Base-by-base conservation (phyloP, 1,139 yeast genomes). In the Pichia sp. region DNA sequence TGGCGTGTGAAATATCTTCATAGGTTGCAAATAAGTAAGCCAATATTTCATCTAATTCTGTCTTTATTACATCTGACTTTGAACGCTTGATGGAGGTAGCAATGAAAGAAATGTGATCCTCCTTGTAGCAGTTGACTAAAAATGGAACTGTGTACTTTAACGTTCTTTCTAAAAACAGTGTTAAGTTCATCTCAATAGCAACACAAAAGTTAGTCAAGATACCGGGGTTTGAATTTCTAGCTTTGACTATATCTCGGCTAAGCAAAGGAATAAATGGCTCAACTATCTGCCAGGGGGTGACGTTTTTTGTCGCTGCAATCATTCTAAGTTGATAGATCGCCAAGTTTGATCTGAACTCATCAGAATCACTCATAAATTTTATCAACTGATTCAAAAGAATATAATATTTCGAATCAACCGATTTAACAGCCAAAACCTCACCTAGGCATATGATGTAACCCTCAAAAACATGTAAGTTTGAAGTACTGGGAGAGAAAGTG, bases 211-310 rank as follows among this genome's bases (percentile, higher is more conserved):
- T 76, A 22, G 73, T 73, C 37, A 87, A 73, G 51, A 87, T 71
- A n/a, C 74, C 70, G 0, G 83, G 80, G 48, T 79, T 80, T 4
- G 71, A 67, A 3, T 67, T 68, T 43, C 78, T 62, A 49, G 74
- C 73, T 56, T 81, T 81, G 1, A 88, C 82, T 16, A 88, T 74
- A 46, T 79, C 75, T 49, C 83, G 78, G 41, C 93, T 79, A n/a
- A 90, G 73, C 48, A 86, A 78, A 1, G 95, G 87, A 63, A 93
- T 75, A 58, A 82, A 87, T 0, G 96, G 96, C 3, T 89, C 79
- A 36, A 90, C 70, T 18, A 93, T 67, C 62, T 86, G 87, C 71
- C 84, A 83, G 0, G 89, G 83, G 1, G 87, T 77, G 30, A 79
- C 65, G 3, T 63, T 59, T 55, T 70, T 70, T 4, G 70, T 62